A percentile compares a stretch with the other conserved stretches of the same genome.
Evolutionary conservation across 352 stramenopile genomes (phyloP).

Genomic region (Blastocystis sp.): DNA sequence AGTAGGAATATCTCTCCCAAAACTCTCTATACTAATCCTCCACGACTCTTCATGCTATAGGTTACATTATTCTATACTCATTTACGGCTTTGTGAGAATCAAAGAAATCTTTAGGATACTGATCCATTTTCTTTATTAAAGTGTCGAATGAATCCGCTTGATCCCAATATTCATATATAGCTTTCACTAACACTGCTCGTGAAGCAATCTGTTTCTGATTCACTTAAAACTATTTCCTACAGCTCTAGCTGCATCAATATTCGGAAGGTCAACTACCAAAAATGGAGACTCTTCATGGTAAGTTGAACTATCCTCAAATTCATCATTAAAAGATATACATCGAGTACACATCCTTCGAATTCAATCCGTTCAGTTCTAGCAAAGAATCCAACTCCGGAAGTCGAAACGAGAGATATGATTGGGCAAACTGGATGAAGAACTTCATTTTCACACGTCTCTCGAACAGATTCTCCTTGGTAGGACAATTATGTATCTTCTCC

Average conservation of each 20-base stretch:
- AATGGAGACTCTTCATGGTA: conserved; percentile 66
- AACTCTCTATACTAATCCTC: conserved; percentile 74
- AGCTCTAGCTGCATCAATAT: conserved; percentile 69
- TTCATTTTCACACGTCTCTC: background rate
- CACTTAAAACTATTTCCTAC: background rate
- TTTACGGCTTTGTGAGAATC: background rate
- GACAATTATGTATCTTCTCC: no score
- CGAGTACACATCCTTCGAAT: conserved; percentile 65
- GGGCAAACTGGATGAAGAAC: conserved; percentile 49
- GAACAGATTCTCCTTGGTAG: no score
- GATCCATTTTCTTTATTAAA: conserved; percentile 61
- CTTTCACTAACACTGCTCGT: conserved; percentile 75
- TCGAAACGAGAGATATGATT: conserved; percentile 68
- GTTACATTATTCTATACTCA: background rate
- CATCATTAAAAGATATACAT: conserved; percentile 66
- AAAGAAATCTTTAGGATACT: background rate
- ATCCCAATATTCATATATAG: conserved; percentile 75
- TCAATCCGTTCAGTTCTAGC: conserved; percentile 70
- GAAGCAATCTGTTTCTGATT: conserved; percentile 69
- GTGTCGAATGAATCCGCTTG: conserved; percentile 68
- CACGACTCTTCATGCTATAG: conserved; percentile 64
- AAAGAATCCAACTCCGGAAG: conserved; percentile 75
- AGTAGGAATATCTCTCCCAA: conserved; percentile 75
- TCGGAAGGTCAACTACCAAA: conserved; percentile 71
- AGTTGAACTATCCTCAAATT: conserved; percentile 66